Percentiles rank a stretch among this genome's conserved stretches.
phyloP scores from a whole-genome alignment of 176 grass and related monocot genomes.

The Dactylis glomerata region DNA sequence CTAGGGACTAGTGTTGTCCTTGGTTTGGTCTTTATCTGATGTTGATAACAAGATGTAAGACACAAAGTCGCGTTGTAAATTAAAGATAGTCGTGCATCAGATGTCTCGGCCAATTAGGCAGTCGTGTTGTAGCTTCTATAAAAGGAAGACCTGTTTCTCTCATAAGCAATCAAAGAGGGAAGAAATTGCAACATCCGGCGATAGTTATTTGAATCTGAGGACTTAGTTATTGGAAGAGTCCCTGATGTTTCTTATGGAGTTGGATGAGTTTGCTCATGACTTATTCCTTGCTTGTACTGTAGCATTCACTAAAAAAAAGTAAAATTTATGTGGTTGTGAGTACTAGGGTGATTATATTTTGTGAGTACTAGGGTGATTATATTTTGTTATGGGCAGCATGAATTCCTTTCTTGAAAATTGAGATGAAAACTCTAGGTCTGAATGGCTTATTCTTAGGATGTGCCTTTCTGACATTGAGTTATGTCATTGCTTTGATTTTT shows the following conservation, averaged over 20 bases:
- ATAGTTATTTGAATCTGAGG: not conserved
- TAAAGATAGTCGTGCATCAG: not conserved
- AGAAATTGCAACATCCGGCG: not conserved
- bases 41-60: not conserved
- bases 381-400: not conserved
- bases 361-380: not conserved
- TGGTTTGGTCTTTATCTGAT: not conserved
- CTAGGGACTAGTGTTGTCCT: not conserved
- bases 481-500: not conserved
- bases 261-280: not conserved
- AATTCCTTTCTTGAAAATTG: not conserved
- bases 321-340: not conserved
- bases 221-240: not conserved
- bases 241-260: not conserved
- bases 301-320: not conserved
- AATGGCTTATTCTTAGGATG: not conserved
- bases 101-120: not conserved
- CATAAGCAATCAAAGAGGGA: not conserved
- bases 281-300: not conserved
- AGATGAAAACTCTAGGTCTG: not conserved
- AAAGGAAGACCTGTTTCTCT: not conserved
- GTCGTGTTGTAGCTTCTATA: not conserved
- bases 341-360: not conserved
- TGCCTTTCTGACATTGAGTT: too few species aligned
- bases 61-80: not conserved